Conservation (phyloP, 805 yeast species). For the Komagataella pseudopastoris region DNA sequence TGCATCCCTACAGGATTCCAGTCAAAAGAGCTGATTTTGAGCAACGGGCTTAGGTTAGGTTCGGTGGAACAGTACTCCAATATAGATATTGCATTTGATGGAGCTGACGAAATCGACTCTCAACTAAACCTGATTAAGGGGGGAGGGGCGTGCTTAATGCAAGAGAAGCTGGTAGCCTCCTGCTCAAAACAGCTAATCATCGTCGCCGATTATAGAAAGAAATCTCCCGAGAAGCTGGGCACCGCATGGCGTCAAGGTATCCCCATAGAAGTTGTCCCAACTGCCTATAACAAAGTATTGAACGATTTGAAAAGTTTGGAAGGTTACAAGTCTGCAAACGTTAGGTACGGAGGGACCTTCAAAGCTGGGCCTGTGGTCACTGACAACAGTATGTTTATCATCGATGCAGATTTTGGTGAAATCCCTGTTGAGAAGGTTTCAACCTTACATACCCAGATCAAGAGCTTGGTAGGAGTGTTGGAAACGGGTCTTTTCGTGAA, state of each 20-base stretch:
- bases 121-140: slow-evolving; percentile 84
- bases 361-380: slow-evolving; percentile 97
- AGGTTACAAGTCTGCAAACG: slow-evolving; percentile 49
- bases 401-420: slow-evolving; percentile 87
- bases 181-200: slow-evolving; percentile 65
- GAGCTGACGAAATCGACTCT: slow-evolving; percentile 93
- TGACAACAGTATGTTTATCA: slow-evolving; percentile 85
- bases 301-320: slow-evolving; percentile 38
- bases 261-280: slow-evolving; percentile 92
- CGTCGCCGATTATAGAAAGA: slow-evolving; percentile 89
- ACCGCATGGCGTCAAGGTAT: slow-evolving; percentile 79
- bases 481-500: slow-evolving; percentile 85
- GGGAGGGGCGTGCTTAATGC: slow-evolving; percentile 97
- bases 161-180: slow-evolving; percentile 86
- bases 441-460: slow-evolving; percentile 50
- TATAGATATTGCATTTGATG: slow-evolving; percentile 91
- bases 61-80: slow-evolving; percentile 72
- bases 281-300: slow-evolving; percentile 66
- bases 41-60: slow-evolving; percentile 68
- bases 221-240: slow-evolving; percentile 56
- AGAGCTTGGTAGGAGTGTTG: slow-evolving; percentile 79
- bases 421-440: slow-evolving; percentile 34
- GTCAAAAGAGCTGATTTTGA: slow-evolving; percentile 72
- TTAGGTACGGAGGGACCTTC: slow-evolving; percentile 80
- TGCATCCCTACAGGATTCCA: slow-evolving; percentile 98